phyloP scores from a whole-genome alignment of 2,329 filamentous ascomycete genomes.

The Aspergillus tanneri region DNA sequence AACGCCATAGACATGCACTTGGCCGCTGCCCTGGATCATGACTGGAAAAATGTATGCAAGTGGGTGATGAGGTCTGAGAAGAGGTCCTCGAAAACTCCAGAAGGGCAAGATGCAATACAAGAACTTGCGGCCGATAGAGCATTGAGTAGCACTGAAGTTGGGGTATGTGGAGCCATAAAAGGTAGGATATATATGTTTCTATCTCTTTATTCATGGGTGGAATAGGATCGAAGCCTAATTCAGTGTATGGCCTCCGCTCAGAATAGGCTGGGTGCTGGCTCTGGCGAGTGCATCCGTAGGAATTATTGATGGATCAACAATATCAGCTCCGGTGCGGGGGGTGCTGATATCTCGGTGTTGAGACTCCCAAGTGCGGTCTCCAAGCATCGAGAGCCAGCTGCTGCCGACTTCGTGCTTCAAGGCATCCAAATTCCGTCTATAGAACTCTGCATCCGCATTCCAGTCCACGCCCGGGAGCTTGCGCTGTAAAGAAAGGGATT shows the following conservation, averaged over 20 bases:
- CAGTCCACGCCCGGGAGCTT: slow-evolving; percentile 31
- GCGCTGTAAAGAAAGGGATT: slow-evolving; percentile 24
- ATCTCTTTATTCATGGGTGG: neutral
- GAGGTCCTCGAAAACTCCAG: neutral
- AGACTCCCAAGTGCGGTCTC: slow-evolving; percentile 66
- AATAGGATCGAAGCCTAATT: slow-evolving; percentile 8
- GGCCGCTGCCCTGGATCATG: neutral
- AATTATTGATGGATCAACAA: slow-evolving; percentile 33
- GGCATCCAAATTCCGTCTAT: slow-evolving; percentile 83
- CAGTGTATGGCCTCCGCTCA: slow-evolving; percentile 41
- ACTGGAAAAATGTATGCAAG: neutral
- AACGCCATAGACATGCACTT: slow-evolving; percentile 28
- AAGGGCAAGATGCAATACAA: neutral
- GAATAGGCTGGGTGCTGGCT: slow-evolving; percentile 40
- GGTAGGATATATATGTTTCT: neutral
- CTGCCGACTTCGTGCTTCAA: slow-evolving; percentile 81
- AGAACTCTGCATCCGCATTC: slow-evolving; percentile 66
- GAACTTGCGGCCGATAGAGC: neutral
- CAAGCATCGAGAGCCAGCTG: slow-evolving; percentile 81
- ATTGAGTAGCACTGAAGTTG: neutral
- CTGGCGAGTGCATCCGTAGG: slow-evolving; percentile 36
- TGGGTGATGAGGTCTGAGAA: neutral
- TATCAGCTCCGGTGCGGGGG: slow-evolving; percentile 30
- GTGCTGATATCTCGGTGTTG: slow-evolving; percentile 32
- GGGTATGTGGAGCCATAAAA: neutral